These are phyloP conservation scores for Aaosphaeria arxii DNA, from an alignment of 2,329 filamentous ascomycete genomes.

Conservation along the genomic window DNA sequence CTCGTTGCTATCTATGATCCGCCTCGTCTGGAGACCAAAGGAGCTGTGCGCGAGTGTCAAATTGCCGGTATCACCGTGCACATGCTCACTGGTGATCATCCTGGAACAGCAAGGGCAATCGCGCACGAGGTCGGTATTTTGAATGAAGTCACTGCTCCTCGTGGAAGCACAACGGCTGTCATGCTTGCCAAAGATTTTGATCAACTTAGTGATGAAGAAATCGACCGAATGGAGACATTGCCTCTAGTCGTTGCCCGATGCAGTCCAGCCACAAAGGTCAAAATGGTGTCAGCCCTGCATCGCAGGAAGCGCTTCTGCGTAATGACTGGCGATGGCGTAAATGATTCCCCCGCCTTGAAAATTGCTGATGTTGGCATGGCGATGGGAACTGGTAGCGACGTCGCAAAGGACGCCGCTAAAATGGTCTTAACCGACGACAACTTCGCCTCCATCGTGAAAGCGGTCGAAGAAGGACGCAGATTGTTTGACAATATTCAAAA, in stretches of 20 bases:
- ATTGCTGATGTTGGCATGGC: slow-evolving; percentile 42
- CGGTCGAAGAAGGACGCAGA: slow-evolving; percentile 39
- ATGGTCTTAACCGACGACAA: slow-evolving; percentile 43
- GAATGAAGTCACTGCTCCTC: slow-evolving; percentile 13
- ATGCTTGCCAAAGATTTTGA: slow-evolving; percentile 48
- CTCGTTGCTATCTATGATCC: slow-evolving; percentile 85
- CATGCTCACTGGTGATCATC: slow-evolving; percentile 50
- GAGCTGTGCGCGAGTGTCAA: slow-evolving; percentile 44
- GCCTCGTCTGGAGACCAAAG: slow-evolving; percentile 75
- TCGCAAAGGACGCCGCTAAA: slow-evolving; percentile 40
- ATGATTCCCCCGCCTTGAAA: slow-evolving; percentile 41
- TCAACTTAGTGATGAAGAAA: slow-evolving; percentile 40
- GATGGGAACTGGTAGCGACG: slow-evolving; percentile 41
- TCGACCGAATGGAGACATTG: slow-evolving; percentile 40
- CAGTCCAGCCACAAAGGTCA: slow-evolving; percentile 46
- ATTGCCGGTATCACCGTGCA: slow-evolving; percentile 48
- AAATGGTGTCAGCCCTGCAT: slow-evolving; percentile 45
- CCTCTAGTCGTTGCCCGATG: slow-evolving; percentile 47
- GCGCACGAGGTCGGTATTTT: slow-evolving; percentile 47
- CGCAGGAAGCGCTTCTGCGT: slow-evolving; percentile 37
- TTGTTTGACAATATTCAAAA: slow-evolving; percentile 43
- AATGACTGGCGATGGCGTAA: slow-evolving; percentile 45
- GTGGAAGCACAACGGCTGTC: slow-evolving; percentile 22
- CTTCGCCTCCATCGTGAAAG: slow-evolving; percentile 42
- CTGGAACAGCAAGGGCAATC: slow-evolving; percentile 46